Base-by-base conservation (phyloP, 176 grass and related monocot species). In the Urochloa ruziziensis region DNA sequence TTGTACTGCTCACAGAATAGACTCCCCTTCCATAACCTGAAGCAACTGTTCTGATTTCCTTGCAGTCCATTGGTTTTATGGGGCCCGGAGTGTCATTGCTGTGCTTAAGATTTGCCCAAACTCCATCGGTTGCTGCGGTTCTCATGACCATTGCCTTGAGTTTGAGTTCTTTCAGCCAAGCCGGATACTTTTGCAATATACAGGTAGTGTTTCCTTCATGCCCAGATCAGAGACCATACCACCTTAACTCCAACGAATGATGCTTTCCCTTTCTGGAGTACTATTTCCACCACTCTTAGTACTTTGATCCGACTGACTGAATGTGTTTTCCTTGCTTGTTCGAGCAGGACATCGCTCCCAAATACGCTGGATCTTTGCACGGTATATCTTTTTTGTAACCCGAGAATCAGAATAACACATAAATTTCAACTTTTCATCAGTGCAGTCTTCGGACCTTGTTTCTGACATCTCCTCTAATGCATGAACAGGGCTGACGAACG, bases 161-260 rank as follows among this genome's bases (percentile, higher is more conserved):
- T 83, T 88, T 95, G 84, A 91, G 93, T 93, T 98, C 96, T 27
- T 98, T 91, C 43, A 66, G 96, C 60, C 96, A 98, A 89, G 96
- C 96, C 32, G 96, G 93, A 14, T 98, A 98, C 82, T 93, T 98
- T 10, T 90, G 90, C 59, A 98, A 95, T 75, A 86, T 98, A 80
- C 96, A 98, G 82, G 96, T 98, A 89, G 5, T 3, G 70, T 35
- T 70, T 84, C 46, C 59, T 77, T 37, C 70, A 19, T 48, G n/a
- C 17, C 52, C 28, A 67, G 66, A 89, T 66, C 28, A 52, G 12
- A 52, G 66, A 90, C 72, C 35, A 66, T 75, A 28, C 13, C 70
- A 78, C 54, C 52, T 80, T 46, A 48, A 84, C 7, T 32, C 13
- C 2, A 28, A 49, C 42, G n/a, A n/a, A n/a, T n/a, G n/a, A n/a